Evolutionary conservation across 768 basidiomycete genomes (phyloP).

Genomic region (Serendipita sp.): DNA sequence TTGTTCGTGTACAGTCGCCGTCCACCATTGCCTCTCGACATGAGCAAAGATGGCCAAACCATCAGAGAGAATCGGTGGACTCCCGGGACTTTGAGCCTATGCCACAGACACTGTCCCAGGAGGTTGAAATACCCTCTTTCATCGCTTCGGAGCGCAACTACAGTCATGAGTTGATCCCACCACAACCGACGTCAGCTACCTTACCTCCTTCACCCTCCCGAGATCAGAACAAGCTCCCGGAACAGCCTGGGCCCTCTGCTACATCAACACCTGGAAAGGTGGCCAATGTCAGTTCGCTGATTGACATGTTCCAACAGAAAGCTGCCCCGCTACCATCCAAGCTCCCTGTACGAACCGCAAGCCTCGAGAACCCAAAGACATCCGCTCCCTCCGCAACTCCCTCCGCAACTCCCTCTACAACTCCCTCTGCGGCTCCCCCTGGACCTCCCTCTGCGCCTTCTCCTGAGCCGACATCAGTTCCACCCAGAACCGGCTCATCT

Average conservation of each 20-base stretch:
- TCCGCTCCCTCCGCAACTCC: constrained; percentile 18
- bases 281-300: constrained; percentile 26
- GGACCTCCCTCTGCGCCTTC: constrained; percentile 19
- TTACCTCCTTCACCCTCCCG: constrained; percentile 4
- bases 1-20: background rate
- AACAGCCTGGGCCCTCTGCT: background rate
- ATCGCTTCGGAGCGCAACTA: constrained; percentile 7
- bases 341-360: constrained; percentile 22
- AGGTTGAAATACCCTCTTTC: background rate
- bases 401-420: constrained; percentile 14
- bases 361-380: constrained; percentile 1
- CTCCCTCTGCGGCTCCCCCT: constrained; percentile 7
- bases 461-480: constrained; percentile 21
- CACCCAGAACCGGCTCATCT: background rate
- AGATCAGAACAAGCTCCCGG: background rate
- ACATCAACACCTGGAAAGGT: background rate
- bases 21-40: background rate
- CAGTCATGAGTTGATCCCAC: constrained; percentile 7
- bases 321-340: constrained; percentile 22
- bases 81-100: constrained; percentile 11
- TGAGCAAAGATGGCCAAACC: background rate
- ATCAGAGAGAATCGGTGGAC: constrained; percentile 8
- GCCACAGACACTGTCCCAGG: constrained; percentile 4
- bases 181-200: constrained; percentile 5
- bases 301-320: constrained; percentile 71